Base-by-base conservation (phyloP, 2,329 filamentous ascomycete species). In the Clathrospora elynae region DNA sequence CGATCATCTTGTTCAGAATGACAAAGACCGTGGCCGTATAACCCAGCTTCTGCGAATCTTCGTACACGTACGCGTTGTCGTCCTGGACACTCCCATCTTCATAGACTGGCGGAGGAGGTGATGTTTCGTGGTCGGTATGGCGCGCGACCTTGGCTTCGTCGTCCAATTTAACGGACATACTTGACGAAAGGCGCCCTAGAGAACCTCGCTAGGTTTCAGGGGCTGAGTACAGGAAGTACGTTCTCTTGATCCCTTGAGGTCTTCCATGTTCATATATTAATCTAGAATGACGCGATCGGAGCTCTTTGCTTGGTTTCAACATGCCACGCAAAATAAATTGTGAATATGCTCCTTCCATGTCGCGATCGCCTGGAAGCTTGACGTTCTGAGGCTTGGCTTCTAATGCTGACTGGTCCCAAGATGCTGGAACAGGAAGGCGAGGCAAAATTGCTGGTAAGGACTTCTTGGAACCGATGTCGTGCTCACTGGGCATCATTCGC, bases 21-120 rank as follows among this genome's bases (percentile, higher is more conserved):
- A 68, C 53, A 24, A 68, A 68, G 0, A 68, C 62, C 1, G 64
- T 60, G 3, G 56, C 62, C 5, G 66, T 68, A 18, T 67, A 61
- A 5, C 66, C 66, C 3, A 68, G 37, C 40, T 68, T 68, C 29
- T 64, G 56, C 3, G 54, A 60, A 17, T 68, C 66, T 16, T 61
- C 53, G 41, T 61, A 68, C 10, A 57, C 53, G 36, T 65, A 68
- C 2, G 57, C 59, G 5, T 66, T 60, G 26, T 68, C 64, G n/a
- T 61, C 57, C 35, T 67, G 58, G 1, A 67, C 59, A 12, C 53
- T 57, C 12, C 43, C 64, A 24, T 61, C 46, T 7, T 55, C 53
- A 9, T 58, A 54, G 2, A 49, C 42, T 2, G 58, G 59, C 6
- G 46, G 39, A 3, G 56, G n/a, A 6, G 42, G 28, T 13, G 53